Percentiles rank a stretch among this genome's conserved stretches.
Conservation (phyloP, 768 basidiomycete species). For the Cyclocybe cylindracea region DNA sequence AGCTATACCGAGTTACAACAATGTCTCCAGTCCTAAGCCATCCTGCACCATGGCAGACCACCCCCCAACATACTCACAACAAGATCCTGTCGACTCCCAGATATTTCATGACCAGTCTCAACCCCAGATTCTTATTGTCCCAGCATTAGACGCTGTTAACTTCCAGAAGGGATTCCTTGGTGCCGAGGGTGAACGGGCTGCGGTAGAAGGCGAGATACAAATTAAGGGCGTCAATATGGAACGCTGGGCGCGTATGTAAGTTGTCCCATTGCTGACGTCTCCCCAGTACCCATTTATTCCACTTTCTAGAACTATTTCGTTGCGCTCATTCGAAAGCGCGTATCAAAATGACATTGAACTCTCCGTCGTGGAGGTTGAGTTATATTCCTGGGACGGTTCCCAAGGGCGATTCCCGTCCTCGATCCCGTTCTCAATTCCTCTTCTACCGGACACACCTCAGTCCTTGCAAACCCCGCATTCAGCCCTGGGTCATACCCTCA, state of each 20-base stretch:
- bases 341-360: constrained; percentile 69
- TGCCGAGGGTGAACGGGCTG: constrained; percentile 78
- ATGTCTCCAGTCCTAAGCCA: constrained; percentile 7
- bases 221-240: constrained; percentile 66
- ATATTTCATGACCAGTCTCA: constrained; percentile 26
- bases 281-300: constrained; percentile 13
- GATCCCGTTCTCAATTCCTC: constrained; percentile 81
- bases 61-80: constrained; percentile 64
- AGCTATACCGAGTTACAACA: constrained; percentile 10
- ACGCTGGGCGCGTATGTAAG: constrained; percentile 73
- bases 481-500: constrained; percentile 68
- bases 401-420: constrained; percentile 52
- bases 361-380: constrained; percentile 51
- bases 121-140: constrained; percentile 76
- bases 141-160: constrained; percentile 65
- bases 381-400: constrained; percentile 46
- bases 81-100: constrained; percentile 31
- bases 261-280: constrained; percentile 18
- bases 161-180: constrained; percentile 90
- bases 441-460: constrained; percentile 80
- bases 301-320: constrained; percentile 54
- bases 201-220: constrained; percentile 87
- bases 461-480: constrained; percentile 78
- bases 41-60: constrained; percentile 35
- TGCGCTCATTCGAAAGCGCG: constrained; percentile 68